Conservation (phyloP, 441 rosid genomes). For the Pelargonium fulgidum region DNA sequence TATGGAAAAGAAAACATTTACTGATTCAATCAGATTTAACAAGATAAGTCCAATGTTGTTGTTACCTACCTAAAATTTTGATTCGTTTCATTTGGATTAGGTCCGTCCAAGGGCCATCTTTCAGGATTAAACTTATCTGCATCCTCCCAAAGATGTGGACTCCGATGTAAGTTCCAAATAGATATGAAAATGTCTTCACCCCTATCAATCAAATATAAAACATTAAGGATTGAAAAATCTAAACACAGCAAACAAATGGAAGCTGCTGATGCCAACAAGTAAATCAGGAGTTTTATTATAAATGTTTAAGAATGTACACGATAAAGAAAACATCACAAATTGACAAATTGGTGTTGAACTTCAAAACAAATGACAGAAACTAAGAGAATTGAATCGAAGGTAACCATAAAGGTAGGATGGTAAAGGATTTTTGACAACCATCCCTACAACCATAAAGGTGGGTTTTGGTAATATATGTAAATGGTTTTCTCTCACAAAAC, state of each 20-base stretch:
- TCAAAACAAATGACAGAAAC: not conserved
- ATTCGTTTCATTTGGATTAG: conserved; percentile 94
- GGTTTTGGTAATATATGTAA: not conserved
- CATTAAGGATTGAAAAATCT: not conserved
- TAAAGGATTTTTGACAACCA: not conserved
- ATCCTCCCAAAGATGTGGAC: conserved; percentile 77
- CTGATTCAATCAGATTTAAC: not conserved
- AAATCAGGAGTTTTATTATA: not conserved
- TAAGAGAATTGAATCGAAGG: not conserved
- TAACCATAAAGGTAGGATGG: not conserved
- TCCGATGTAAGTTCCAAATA: conserved; percentile 87
- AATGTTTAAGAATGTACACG: not conserved
- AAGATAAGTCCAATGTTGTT: not conserved
- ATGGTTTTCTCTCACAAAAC: not conserved
- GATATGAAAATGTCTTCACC: conserved; percentile 92
- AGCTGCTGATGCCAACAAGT: not conserved
- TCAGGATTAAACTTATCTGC: conserved; percentile 86
- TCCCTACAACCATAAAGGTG: not conserved
- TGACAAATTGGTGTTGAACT: not conserved
- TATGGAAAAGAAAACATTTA: not conserved
- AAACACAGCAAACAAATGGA: not conserved
- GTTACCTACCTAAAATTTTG: conserved; percentile 69
- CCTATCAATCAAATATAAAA: conserved; percentile 29
- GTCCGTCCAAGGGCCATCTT: conserved; percentile 97
- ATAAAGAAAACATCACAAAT: not conserved